Evolutionary conservation across 805 yeast genomes (phyloP), one percentile per base, ranked within the genome.

Genomic region (Saccharomyces jurei): DNA sequence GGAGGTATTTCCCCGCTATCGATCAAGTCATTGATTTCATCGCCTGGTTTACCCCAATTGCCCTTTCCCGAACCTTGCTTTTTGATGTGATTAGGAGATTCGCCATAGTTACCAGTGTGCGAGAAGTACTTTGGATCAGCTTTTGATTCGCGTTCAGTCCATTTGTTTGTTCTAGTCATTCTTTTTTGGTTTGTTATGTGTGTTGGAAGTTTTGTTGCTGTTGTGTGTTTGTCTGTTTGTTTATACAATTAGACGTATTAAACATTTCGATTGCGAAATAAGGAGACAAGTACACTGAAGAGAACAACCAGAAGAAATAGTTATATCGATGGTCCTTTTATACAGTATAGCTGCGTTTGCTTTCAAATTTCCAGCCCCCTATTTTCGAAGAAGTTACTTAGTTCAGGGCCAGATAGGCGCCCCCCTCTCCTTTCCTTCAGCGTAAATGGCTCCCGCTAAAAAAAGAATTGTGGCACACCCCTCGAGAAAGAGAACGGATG

Each of bases 11-110:
- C 84, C 49, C 84, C 87, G n/a, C 77, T 72, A 52, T 79, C 81
- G 56, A 80, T 77, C 58, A 87, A 68, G 58, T 82, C 87, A 50
- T 81, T 80, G 52, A 84, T 67, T 63, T 89, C 96, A 62, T 87
- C 96, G 31, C 90, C 92, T 10, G 82, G 78, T 56, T 76, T 74
- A 48, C 97, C 97, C 96, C 96, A 89, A 65, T 89, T 89, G 59
- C 84, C 85, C 63, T 82, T 83, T 49, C 97, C 97, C 32, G 85
- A 86, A 51, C 97, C 97, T 55, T 79, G 78, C 68, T 87, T 89
- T 80, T 89, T 89, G 54, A 86, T 80, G 63, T 82, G 81, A 65
- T 82, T 83, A 53, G 96, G 96, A 58, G 84, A 82, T 53, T 81
- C 78, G 62, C 86, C 83, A 56, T 70, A 70, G 64, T 79, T 78